phyloP scores from a whole-genome alignment of 2,329 filamentous ascomycete genomes.

The Spiromastix sp. region DNA sequence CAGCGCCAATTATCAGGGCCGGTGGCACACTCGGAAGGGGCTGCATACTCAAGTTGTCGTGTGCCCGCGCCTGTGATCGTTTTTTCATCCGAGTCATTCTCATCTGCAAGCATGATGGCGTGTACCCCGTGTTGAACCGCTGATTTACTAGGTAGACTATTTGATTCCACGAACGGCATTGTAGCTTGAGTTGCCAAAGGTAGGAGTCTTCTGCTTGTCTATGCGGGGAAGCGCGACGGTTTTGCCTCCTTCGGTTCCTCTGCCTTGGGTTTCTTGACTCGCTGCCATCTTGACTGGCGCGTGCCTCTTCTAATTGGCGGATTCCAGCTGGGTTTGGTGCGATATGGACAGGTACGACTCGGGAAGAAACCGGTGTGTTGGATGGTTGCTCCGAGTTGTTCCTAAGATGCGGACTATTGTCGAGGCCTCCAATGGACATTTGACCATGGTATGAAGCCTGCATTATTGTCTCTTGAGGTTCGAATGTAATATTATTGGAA shows the following conservation, averaged over 20 bases:
- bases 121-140: constrained; percentile 27
- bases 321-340: constrained; percentile 30
- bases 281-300: constrained; percentile 16
- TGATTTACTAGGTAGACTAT: constrained; percentile 27
- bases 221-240: constrained; percentile 9
- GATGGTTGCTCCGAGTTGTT: no score
- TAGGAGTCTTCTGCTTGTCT: background rate
- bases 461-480: constrained; percentile 4
- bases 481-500: constrained; percentile 18
- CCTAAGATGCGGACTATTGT: no score
- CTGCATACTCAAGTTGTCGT: constrained; percentile 36
- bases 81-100: constrained; percentile 24
- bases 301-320: constrained; percentile 27
- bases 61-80: constrained; percentile 30
- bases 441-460: background rate
- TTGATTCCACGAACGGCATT: constrained; percentile 28
- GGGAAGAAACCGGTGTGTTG: constrained; percentile 4
- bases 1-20: constrained; percentile 13
- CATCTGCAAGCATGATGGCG: constrained; percentile 33
- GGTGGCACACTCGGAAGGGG: constrained; percentile 7
- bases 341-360: constrained; percentile 23
- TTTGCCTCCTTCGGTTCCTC: no score
- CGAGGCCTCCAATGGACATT: no score
- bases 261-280: constrained; percentile 22
- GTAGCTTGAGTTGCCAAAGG: constrained; percentile 22